Evolutionary conservation across 768 basidiomycete genomes (phyloP), one percentile per base, ranked within the genome.

Genomic region (Leucogyrophana mollusca): DNA sequence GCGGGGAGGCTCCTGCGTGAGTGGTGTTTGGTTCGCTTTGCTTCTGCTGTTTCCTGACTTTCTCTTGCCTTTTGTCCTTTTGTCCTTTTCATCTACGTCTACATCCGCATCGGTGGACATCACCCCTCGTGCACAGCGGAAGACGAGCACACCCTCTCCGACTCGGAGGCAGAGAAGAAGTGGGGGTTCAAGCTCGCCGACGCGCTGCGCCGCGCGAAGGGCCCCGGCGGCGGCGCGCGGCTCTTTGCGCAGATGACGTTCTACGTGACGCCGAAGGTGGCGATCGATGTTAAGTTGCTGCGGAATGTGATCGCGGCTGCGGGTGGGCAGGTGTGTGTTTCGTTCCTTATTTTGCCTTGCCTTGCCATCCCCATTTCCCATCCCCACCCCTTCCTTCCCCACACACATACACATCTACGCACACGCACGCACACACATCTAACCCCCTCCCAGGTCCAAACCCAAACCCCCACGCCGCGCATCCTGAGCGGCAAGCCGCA

Each of bases 251-350:
- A 78, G 14, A 78, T 77, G 62, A 79, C 73, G 0, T 90, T 94
- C 66, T 93, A 90, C 53, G 64, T 91, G 40, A 93, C 90, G 0
- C 73, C 77, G 0, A 82, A 76, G 49, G 81, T 90, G 1, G 58
- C 71, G 0, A 69, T 85, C 2, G 82, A 84, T 39, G 57, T 63
- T 34, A 79, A 79, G 54, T 58, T 89, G 27, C 64, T 94, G 45
- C 85, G 80, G 68, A 80, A 79, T 38, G 81, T 94, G 4, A 72
- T 93, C 4, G 64, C 68, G 5, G 80, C 85, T 0, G 77, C 79
- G 51, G 90, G 91, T 3, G 92, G 90, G n/a, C n/a, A n/a, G n/a
- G n/a, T n/a, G n/a, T n/a, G 11, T 35, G 17, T 14, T 14, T 25
- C 3, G 7, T 32, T 36, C n/a, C 11, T 46, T 24, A 30, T 18